These are phyloP conservation scores for Naganishia antarctica DNA, from an alignment of 768 basidiomycete genomes.

Conservation along the genomic window DNA sequence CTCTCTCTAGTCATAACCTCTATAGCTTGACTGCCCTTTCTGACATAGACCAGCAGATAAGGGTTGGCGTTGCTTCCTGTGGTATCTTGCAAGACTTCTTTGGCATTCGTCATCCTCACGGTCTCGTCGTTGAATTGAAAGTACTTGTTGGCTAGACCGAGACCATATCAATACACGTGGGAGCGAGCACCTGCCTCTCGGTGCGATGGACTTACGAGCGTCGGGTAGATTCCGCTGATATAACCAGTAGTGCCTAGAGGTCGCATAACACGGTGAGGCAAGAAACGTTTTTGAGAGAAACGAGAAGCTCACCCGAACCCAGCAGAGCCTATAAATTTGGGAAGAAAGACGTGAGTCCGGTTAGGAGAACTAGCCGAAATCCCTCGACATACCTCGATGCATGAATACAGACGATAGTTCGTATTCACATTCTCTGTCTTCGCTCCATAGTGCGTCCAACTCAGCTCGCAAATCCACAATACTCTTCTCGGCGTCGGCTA, in stretches of 20 bases:
- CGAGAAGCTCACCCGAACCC: conserved; percentile 53
- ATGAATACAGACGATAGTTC: conserved; percentile 90
- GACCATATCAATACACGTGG: no score
- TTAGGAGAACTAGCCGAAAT: not conserved
- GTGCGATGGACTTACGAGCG: conserved; percentile 49
- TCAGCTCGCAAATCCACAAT: conserved; percentile 45
- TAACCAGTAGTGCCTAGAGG: conserved; percentile 73
- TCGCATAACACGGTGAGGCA: not conserved
- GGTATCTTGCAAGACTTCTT: conserved; percentile 81
- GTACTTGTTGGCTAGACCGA: conserved; percentile 68
- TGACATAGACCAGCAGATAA: conserved; percentile 50
- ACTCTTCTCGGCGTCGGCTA: not conserved
- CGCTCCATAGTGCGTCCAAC: conserved; percentile 70
- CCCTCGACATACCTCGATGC: conserved; percentile 67
- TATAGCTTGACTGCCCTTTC: conserved; percentile 34
- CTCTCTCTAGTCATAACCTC: conserved; percentile 14
- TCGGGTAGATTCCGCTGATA: conserved; percentile 82
- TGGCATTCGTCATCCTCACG: conserved; percentile 68
- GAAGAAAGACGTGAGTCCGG: not conserved
- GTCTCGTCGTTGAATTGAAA: conserved; percentile 95
- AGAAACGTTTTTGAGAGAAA: not conserved
- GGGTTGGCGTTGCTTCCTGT: conserved; percentile 52
- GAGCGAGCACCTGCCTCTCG: no score
- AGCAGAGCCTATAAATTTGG: conserved; percentile 40
- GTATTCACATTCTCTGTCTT: conserved; percentile 65